These are phyloP conservation scores for Aurifilum marmelostoma DNA, from an alignment of 2,329 filamentous ascomycete species.

Conservation along the genomic window DNA sequence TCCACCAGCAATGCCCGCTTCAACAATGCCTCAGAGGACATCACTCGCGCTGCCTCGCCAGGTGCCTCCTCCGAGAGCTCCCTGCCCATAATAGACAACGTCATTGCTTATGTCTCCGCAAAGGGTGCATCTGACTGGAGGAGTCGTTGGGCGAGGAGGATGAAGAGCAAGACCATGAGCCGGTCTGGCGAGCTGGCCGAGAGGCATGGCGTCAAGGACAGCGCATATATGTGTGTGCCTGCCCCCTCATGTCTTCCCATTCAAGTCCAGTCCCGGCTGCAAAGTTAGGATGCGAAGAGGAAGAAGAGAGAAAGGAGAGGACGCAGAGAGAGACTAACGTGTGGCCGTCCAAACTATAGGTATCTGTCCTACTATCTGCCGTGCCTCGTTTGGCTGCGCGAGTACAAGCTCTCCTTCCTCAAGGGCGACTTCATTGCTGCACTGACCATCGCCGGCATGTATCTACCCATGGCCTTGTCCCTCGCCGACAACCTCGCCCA, in stretches of 20 bases:
- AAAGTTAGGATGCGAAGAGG: neutral
- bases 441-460: conserved; percentile 96
- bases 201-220: conserved; percentile 73
- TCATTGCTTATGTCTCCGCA: conserved; percentile 43
- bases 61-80: conserved; percentile 34
- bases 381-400: conserved; percentile 84
- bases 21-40: conserved; percentile 38
- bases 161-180: conserved; percentile 69
- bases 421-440: conserved; percentile 86
- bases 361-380: conserved; percentile 94
- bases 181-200: conserved; percentile 73
- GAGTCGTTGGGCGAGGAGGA: conserved; percentile 52
- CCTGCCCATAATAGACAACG: conserved; percentile 44
- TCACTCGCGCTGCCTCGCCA: conserved; percentile 39
- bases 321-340: conserved; percentile 21
- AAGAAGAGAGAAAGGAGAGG: neutral
- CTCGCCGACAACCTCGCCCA: conserved; percentile 91
- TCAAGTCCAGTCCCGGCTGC: too few relatives aligned
- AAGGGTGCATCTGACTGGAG: conserved; percentile 49
- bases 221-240: conserved; percentile 67
- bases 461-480: conserved; percentile 95
- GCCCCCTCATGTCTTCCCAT: neutral
- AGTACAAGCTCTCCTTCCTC: conserved; percentile 82
- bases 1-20: conserved; percentile 40
- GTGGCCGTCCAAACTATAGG: conserved; percentile 48